Percentiles rank a stretch among this genome's conserved stretches.
Evolutionary conservation across 441 rosid genomes (phyloP).

Genomic region (Euphorbia corollata): DNA sequence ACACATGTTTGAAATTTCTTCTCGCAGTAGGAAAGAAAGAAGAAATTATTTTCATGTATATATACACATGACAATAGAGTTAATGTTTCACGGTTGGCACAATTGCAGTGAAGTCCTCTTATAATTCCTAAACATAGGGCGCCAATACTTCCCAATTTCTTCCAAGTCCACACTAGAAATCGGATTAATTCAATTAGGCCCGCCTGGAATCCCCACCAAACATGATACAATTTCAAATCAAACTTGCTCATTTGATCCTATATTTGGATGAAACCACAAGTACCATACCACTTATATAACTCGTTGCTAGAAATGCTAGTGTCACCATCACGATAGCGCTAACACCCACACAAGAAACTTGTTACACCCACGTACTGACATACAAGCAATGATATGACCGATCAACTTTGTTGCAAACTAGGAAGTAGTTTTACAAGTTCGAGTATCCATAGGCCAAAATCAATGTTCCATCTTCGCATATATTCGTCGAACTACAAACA

Average conservation of each 20-base stretch:
- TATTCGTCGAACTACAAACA: background rate
- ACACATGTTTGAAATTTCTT: too few relatives aligned
- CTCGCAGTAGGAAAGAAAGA: too few relatives aligned
- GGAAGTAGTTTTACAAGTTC: background rate
- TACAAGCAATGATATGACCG: background rate
- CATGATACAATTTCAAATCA: background rate
- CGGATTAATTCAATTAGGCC: background rate
- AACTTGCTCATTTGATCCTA: background rate
- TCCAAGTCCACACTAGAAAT: background rate
- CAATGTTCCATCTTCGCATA: conserved; percentile 29
- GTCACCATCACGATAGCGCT: background rate
- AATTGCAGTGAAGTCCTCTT: background rate
- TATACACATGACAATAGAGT: too few relatives aligned
- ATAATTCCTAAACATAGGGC: background rate
- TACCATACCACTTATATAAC: background rate
- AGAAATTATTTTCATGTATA: too few relatives aligned
- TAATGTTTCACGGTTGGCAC: too few relatives aligned
- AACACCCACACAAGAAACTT: background rate
- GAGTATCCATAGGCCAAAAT: background rate
- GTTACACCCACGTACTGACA: conserved; percentile 5
- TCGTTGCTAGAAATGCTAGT: background rate
- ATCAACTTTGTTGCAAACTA: background rate
- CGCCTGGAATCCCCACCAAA: background rate
- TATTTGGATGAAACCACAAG: background rate
- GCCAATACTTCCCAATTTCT: background rate